These are phyloP conservation scores for Phytophthora constricta DNA, from an alignment of 352 stramenopile species.

Conservation along the genomic window DNA sequence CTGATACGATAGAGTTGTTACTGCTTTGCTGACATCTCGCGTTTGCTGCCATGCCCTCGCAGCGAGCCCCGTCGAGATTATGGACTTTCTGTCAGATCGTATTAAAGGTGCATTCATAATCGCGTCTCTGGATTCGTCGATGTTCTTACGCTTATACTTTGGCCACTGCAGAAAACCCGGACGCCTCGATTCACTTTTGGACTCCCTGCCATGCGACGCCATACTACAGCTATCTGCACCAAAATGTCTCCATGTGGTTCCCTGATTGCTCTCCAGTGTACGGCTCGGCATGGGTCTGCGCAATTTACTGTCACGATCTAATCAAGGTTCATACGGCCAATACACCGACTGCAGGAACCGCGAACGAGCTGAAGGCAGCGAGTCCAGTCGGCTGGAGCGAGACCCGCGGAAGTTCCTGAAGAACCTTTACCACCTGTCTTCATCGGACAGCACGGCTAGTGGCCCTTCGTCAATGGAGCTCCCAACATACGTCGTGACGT, in stretches of 20 bases:
- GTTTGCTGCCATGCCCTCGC: not conserved
- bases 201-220: constrained; percentile 86
- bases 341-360: constrained; percentile 64
- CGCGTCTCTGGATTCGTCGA: not conserved
- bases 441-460: constrained; percentile 10
- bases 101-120: constrained; percentile 51
- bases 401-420: constrained; percentile 60
- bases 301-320: not conserved
- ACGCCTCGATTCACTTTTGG: constrained; percentile 83
- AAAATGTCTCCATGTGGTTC: constrained; percentile 88
- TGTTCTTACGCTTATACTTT: constrained; percentile 1
- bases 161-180: constrained; percentile 33
- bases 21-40: not conserved
- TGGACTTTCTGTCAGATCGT: constrained; percentile 74
- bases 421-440: constrained; percentile 59
- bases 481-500: constrained; percentile 73
- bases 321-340: too few species aligned
- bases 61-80: constrained; percentile 79
- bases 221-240: constrained; percentile 89
- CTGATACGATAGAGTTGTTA: constrained; percentile 21
- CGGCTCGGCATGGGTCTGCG: constrained; percentile 8
- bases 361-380: constrained; percentile 56
- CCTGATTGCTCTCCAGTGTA: constrained; percentile 84
- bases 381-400: constrained; percentile 72
- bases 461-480: constrained; percentile 39